phyloP scores from a whole-genome alignment of 2,329 filamentous ascomycete species.

The Penicillium sp. region DNA sequence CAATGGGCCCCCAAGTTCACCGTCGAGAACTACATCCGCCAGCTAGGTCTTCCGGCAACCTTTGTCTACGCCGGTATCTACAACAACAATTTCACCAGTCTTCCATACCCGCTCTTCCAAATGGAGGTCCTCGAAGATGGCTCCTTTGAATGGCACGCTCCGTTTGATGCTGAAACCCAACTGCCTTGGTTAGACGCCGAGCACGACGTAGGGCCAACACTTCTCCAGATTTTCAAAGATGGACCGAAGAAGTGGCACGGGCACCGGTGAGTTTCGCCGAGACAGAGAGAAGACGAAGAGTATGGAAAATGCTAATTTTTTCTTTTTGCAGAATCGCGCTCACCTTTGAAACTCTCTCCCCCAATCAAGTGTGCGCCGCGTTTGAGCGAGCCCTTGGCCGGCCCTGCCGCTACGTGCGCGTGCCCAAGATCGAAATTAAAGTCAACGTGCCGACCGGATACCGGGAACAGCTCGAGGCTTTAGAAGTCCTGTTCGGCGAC shows the following conservation, averaged over 20 bases:
- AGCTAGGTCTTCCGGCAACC: constrained; percentile 79
- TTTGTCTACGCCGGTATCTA: constrained; percentile 98
- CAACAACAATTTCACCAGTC: constrained; percentile 97
- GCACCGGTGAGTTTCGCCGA: constrained; percentile 55
- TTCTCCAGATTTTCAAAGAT: constrained; percentile 94
- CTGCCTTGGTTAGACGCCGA: constrained; percentile 96
- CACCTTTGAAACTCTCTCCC: constrained; percentile 86
- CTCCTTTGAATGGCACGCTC: constrained; percentile 88
- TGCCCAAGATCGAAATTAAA: constrained; percentile 73
- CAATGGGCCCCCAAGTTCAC: constrained; percentile 92
- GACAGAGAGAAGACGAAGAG: background rate
- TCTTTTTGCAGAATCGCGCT: constrained; percentile 69
- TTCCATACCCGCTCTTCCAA: constrained; percentile 90
- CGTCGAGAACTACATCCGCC: constrained; percentile 85
- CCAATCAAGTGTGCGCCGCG: constrained; percentile 74
- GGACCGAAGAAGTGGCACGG: constrained; percentile 81
- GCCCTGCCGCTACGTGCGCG: constrained; percentile 74
- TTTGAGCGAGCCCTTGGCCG: constrained; percentile 78
- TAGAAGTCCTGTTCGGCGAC: constrained; percentile 61
- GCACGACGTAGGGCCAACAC: constrained; percentile 89
- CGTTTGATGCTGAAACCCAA: constrained; percentile 85
- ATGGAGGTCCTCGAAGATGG: constrained; percentile 85
- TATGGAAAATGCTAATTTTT: constrained; percentile 6
- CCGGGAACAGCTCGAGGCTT: constrained; percentile 74
- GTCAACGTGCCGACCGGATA: constrained; percentile 88